Conservation (phyloP, 345 rosid genomes). For the Streptanthus diversifolius region DNA sequence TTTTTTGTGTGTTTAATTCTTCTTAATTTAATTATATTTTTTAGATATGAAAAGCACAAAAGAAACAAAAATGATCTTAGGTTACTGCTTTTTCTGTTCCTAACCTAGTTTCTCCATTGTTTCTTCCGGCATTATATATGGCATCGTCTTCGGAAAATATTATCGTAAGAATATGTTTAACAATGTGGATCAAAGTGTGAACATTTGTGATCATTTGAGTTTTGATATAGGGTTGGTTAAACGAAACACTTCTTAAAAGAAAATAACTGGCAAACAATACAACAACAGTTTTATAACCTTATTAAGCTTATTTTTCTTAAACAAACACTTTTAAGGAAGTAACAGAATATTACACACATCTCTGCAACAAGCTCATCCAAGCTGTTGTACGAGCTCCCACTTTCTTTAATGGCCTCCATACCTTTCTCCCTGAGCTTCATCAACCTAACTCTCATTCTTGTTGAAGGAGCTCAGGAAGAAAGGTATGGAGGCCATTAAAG, state of each 20-base stretch:
- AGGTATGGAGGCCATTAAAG: slow-evolving; percentile 23
- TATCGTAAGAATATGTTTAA: neutral
- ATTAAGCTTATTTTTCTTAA: too few species aligned
- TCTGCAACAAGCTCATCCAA: slow-evolving; percentile 29
- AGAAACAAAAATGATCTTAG: neutral
- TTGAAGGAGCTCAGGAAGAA: neutral
- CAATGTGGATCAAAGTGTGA: neutral
- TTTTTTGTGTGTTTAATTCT: neutral
- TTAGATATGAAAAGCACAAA: neutral
- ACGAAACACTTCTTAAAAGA: too few species aligned
- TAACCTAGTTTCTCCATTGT: neutral
- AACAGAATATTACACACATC: neutral
- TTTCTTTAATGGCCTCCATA: slow-evolving; percentile 26
- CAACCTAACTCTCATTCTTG: slow-evolving; percentile 18
- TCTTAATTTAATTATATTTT: slow-evolving; percentile 6
- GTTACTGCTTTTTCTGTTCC: neutral
- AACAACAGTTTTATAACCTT: too few species aligned
- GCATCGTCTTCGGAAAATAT: neutral
- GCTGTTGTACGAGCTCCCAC: slow-evolving; percentile 39
- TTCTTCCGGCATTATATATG: neutral
- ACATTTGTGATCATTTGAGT: neutral
- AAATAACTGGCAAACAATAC: too few species aligned
- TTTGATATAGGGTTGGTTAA: too few species aligned
- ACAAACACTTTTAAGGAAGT: too few species aligned
- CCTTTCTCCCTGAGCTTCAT: neutral